Evolutionary conservation across 2,329 filamentous ascomycete species (phyloP).

Genomic region (Talaromyces sp.): DNA sequence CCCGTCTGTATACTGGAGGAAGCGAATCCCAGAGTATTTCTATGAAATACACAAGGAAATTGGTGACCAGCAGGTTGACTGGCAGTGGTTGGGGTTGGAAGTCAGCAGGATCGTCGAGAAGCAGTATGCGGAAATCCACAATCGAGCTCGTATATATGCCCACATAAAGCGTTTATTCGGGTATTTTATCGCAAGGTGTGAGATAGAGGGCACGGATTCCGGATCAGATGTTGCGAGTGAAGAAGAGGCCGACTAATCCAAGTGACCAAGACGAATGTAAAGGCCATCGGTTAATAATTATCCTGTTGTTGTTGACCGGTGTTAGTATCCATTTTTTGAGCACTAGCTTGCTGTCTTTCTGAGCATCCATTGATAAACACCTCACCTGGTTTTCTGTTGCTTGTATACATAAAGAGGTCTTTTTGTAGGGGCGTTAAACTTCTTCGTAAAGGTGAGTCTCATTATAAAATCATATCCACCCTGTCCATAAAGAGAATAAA

Average conservation of each 20-base stretch:
- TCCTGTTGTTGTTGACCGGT: no score
- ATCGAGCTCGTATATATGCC: neutral
- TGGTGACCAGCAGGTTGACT: neutral
- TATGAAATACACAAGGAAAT: conserved; percentile 1
- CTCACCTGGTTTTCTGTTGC: no score
- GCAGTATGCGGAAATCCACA: neutral
- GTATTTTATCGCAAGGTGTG: neutral
- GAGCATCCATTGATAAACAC: no score
- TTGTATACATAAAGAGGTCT: no score
- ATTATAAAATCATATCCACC: no score
- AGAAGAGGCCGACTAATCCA: neutral
- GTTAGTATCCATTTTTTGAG: no score
- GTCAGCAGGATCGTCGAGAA: neutral
- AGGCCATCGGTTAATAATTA: no score
- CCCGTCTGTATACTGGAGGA: neutral
- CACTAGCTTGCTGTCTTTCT: no score
- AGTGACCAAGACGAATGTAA: no score
- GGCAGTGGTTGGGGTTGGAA: conserved; percentile 8
- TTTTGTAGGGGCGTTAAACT: no score
- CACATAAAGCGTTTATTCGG: neutral
- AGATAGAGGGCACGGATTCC: neutral
- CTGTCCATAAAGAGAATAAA: neutral
- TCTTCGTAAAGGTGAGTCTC: no score
- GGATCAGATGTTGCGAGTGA: neutral
- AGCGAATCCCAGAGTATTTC: neutral